Base-by-base conservation (phyloP, 352 stramenopile species). In the Globisporangium barbulae region DNA sequence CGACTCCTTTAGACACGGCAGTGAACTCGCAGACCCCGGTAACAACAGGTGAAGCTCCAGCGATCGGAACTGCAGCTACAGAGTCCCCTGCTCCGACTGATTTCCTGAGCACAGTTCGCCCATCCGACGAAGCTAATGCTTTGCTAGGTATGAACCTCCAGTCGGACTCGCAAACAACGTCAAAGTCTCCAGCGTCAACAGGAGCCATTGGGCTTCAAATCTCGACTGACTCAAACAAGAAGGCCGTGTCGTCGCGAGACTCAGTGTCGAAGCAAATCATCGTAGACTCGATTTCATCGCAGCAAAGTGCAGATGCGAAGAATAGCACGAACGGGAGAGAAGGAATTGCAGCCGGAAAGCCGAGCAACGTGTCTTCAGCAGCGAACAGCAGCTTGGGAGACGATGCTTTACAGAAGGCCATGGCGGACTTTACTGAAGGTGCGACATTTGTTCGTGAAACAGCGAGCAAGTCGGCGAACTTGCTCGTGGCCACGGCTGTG, bases 401-500 rank as follows among this genome's bases (percentile, higher is more conserved):
- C 39, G 28, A 30, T 2, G 39, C 42, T 25, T 50, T 58, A 17
- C 35, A 57, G 21, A 59, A 44, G 10, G 45, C 60, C 21, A 21
- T 78, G 0, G 59, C 52, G 0, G 69, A 73, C 15, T 71, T 72
- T 37, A 65, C 66, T 7, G 30, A 54, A 4, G 53, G 59, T 9
- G 56, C 64, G 5, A 7, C 15, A 2, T 35, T 58, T 0, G 19
- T 82, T 28, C 72, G 77, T 2, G 69, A 87, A n/a, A 33, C 49
- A 9, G 71, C 72, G 19, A 78, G 66, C 28, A 67, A 55, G 3
- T 88, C 81, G 1, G 75, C 69, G 1, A 88, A 90, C 44, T 62
- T 85, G n/a, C 69, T 90, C 2, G 68, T 88, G 8, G 81, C 61
- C 19, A 85, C 74, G 9, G 81, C 76, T 2, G 78, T 88, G 2